Evolutionary conservation across 495 filamentous ascomycete genomes (phyloP).

Genomic region (Xylaria nigripes): DNA sequence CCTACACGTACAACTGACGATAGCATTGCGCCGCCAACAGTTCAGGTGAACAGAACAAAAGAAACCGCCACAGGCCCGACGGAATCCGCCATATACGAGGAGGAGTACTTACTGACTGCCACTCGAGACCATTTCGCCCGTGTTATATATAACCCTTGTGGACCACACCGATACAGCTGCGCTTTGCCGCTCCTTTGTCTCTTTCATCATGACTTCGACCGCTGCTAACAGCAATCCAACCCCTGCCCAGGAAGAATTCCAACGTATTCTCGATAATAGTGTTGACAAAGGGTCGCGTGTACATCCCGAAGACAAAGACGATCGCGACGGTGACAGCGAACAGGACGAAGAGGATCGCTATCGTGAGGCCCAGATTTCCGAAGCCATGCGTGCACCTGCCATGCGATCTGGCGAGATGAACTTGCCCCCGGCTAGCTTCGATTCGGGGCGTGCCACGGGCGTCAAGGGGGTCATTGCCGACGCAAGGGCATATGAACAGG

Average conservation of each 20-base stretch:
- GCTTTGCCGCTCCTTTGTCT: conserved; percentile 17
- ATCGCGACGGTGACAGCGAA: conserved; percentile 36
- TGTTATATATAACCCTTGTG: conserved; percentile 8
- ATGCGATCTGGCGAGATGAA: conserved; percentile 50
- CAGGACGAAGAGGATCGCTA: conserved; percentile 49
- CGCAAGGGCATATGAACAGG: conserved; percentile 80
- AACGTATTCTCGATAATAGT: conserved; percentile 56
- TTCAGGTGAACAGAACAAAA: not conserved
- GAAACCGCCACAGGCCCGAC: conserved; percentile 1
- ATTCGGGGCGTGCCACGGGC: conserved; percentile 69
- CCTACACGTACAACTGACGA: conserved; percentile 10
- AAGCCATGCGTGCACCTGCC: conserved; percentile 49
- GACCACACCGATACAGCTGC: not conserved
- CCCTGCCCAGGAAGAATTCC: conserved; percentile 80
- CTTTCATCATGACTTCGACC: conserved; percentile 44
- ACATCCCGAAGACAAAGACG: conserved; percentile 47
- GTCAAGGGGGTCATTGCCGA: conserved; percentile 98
- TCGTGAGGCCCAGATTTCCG: conserved; percentile 51
- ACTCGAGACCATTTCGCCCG: not conserved
- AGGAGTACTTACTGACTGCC: not conserved
- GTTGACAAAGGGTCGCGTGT: conserved; percentile 35
- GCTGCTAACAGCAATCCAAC: conserved; percentile 30
- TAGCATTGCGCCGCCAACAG: conserved; percentile 5
- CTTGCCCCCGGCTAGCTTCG: conserved; percentile 53
- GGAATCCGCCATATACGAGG: not conserved